Percentiles rank a stretch among this genome's conserved stretches.
Evolutionary conservation across 176 grass and related monocot genomes (phyloP).

Genomic region (Carex parvula): DNA sequence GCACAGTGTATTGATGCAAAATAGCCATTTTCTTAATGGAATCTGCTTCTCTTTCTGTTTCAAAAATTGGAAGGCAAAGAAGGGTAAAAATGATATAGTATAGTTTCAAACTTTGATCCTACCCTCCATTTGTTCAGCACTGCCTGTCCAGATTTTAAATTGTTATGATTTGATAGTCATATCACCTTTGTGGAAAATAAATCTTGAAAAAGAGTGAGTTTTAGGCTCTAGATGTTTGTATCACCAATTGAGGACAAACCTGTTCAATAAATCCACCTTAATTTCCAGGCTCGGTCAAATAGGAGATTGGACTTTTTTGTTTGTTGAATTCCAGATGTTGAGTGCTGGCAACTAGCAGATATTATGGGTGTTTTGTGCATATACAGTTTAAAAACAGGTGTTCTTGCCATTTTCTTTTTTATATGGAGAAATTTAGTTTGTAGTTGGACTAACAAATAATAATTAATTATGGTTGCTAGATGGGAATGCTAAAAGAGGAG

Average conservation of each 20-base stretch:
- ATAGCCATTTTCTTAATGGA: background rate
- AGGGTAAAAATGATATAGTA: background rate
- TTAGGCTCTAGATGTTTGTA: background rate
- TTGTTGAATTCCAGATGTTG: background rate
- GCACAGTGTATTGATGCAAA: background rate
- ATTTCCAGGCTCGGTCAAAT: background rate
- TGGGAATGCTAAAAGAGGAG: conserved; percentile 24
- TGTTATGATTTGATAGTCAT: background rate
- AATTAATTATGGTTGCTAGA: conserved; percentile 1
- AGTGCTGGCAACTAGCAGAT: background rate
- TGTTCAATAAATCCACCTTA: background rate
- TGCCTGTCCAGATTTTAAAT: background rate
- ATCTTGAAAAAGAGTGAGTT: background rate
- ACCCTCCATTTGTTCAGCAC: background rate
- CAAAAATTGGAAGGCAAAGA: background rate
- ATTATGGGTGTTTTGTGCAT: background rate
- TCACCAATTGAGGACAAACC: background rate
- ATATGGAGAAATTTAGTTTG: background rate
- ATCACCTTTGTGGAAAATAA: background rate
- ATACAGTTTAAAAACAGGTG: background rate
- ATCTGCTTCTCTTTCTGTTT: background rate
- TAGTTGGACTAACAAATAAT: background rate
- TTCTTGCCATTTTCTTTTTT: background rate
- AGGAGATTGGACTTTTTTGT: background rate
- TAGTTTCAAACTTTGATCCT: background rate